Percentiles rank a stretch among this genome's conserved stretches.
These are phyloP conservation scores for Candida saitoana DNA, from an alignment of 805 yeast genomes.

Conservation along the genomic window DNA sequence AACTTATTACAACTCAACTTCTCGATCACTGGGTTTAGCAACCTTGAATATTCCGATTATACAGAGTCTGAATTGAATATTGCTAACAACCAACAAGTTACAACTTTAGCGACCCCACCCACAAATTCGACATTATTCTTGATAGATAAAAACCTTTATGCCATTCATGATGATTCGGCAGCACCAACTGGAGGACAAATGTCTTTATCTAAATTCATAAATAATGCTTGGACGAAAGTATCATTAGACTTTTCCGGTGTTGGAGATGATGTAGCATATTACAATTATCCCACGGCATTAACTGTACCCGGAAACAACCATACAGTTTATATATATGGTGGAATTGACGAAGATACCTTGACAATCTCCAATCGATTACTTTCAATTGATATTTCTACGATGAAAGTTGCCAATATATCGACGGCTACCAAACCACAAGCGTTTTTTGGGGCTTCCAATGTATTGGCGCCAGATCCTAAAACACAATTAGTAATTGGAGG, in stretches of 20 bases:
- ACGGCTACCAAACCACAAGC: constrained; percentile 53
- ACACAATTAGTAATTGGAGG: constrained; percentile 65
- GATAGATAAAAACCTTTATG: constrained; percentile 26
- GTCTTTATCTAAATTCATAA: constrained; percentile 16
- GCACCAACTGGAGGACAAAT: constrained; percentile 19
- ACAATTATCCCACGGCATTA: constrained; percentile 38
- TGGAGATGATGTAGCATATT: constrained; percentile 24
- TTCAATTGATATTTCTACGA: constrained; percentile 35
- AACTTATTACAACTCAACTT: constrained; percentile 34
- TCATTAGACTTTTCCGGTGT: constrained; percentile 9
- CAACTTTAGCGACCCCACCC: constrained; percentile 28
- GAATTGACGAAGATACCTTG: constrained; percentile 25
- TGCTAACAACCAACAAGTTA: constrained; percentile 18
- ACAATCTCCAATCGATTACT: constrained; percentile 40
- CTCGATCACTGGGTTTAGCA: constrained; percentile 27
- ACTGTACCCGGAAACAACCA: constrained; percentile 31
- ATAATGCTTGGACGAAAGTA: constrained; percentile 18
- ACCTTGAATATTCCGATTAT: constrained; percentile 5
- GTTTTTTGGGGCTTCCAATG: constrained; percentile 49
- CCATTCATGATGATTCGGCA: constrained; percentile 14
- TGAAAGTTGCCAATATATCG: constrained; percentile 34
- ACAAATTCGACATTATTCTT: constrained; percentile 28
- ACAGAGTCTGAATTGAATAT: constrained; percentile 12
- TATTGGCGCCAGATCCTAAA: constrained; percentile 42
- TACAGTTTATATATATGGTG: constrained; percentile 54